Evolutionary conservation across 768 basidiomycete genomes (phyloP).

Genomic region (Naganishia randhawae): DNA sequence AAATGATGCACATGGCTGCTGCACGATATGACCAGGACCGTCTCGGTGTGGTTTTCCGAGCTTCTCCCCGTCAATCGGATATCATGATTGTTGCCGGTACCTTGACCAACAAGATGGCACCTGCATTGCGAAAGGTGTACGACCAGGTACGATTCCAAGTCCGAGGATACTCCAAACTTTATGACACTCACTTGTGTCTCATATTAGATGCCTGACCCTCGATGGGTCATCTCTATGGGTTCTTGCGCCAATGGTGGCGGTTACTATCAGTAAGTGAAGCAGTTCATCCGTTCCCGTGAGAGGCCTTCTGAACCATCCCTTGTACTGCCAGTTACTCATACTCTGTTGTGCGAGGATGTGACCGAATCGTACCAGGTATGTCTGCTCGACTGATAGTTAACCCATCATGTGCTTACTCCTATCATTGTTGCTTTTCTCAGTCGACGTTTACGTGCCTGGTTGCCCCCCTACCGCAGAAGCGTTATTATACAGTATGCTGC

Average conservation of each 20-base stretch:
- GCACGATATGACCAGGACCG: conserved; percentile 98
- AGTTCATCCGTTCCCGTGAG: conserved; percentile 24
- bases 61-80: conserved; percentile 94
- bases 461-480: conserved; percentile 71
- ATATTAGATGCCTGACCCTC: conserved; percentile 92
- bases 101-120: conserved; percentile 99
- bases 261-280: conserved; percentile 33
- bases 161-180: not conserved
- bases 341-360: conserved; percentile 96
- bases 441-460: conserved; percentile 20
- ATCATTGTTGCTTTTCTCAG: not conserved
- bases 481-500: conserved; percentile 90
- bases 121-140: conserved; percentile 90
- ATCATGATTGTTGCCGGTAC: conserved; percentile 99
- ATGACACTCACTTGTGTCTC: not conserved
- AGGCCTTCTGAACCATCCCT: conserved; percentile 53
- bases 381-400: conserved; percentile 91
- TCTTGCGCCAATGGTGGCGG: conserved; percentile 98
- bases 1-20: conserved; percentile 89
- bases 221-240: conserved; percentile 99
- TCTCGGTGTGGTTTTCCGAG: conserved; percentile 94
- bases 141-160: conserved; percentile 55
- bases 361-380: conserved; percentile 78
- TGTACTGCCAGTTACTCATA: conserved; percentile 88
- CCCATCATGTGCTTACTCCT: conserved; percentile 50